Evolutionary conservation across 1,139 yeast genomes (phyloP).

Genomic region (Lodderomyces parapsilosis): DNA sequence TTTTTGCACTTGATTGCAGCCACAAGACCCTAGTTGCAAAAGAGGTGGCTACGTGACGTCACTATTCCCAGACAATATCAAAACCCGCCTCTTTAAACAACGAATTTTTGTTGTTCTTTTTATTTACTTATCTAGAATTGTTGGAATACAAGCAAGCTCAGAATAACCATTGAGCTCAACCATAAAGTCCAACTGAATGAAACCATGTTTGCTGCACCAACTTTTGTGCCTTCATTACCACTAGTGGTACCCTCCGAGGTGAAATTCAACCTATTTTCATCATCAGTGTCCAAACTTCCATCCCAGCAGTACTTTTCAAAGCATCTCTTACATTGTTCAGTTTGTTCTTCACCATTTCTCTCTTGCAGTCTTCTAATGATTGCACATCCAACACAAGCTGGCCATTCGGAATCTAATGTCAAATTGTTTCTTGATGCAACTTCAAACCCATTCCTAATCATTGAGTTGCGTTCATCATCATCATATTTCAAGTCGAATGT

Average conservation of each 20-base stretch:
- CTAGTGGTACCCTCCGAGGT: conserved; percentile 48
- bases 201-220: conserved; percentile 4
- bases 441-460: conserved; percentile 81
- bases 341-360: conserved; percentile 59
- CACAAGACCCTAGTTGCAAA: too few species aligned
- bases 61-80: too few species aligned
- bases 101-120: background rate
- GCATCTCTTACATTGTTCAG: conserved; percentile 73
- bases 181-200: conserved; percentile 16
- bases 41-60: too few species aligned
- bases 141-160: conserved; percentile 5
- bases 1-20: too few species aligned
- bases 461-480: conserved; percentile 53
- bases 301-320: conserved; percentile 83
- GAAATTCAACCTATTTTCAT: conserved; percentile 33
- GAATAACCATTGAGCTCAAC: conserved; percentile 8
- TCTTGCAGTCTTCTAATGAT: conserved; percentile 80
- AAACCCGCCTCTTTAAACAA: too few species aligned
- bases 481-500: conserved; percentile 68
- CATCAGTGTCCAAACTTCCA: conserved; percentile 35
- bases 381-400: conserved; percentile 86
- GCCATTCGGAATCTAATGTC: conserved; percentile 73
- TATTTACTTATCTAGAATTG: background rate
- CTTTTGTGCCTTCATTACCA: conserved; percentile 20
- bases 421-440: conserved; percentile 69